Evolutionary conservation across 2,329 filamentous ascomycete species (phyloP).

Genomic region (Aureobasidium sp.): DNA sequence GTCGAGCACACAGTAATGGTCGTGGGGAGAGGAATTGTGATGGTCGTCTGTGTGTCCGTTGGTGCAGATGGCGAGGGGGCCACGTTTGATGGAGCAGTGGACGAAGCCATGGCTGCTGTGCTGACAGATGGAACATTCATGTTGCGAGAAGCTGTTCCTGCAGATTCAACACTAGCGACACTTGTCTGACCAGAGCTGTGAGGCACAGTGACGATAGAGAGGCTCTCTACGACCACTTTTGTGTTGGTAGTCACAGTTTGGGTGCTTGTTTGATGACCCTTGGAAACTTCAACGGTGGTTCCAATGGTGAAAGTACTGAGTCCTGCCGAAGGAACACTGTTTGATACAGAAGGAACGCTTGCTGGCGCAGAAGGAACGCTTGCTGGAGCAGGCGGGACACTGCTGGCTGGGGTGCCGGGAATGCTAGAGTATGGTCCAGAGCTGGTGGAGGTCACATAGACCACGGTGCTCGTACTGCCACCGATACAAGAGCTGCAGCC

Average conservation of each 20-base stretch:
- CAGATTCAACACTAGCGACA: neutral
- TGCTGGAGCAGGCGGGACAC: neutral
- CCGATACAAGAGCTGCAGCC: neutral
- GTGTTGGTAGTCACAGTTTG: neutral
- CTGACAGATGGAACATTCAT: conserved; percentile 5
- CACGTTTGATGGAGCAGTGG: neutral
- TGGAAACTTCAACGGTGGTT: neutral
- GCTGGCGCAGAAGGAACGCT: neutral
- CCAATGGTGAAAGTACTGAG: neutral
- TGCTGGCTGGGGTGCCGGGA: neutral
- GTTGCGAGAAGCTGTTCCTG: neutral
- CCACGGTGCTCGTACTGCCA: neutral
- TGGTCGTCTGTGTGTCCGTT: neutral
- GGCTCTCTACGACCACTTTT: neutral
- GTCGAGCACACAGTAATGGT: neutral
- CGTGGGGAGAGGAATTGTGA: neutral
- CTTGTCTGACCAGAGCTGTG: neutral
- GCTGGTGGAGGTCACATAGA: neutral
- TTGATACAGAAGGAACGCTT: neutral
- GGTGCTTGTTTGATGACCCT: neutral
- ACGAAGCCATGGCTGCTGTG: neutral
- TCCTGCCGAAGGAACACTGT: neutral
- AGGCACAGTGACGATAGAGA: neutral
- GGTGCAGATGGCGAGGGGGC: neutral
- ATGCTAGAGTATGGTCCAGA: neutral